Evolutionary conservation across 208 protist species (phyloP).

Genomic region (Leishmania turanica): DNA sequence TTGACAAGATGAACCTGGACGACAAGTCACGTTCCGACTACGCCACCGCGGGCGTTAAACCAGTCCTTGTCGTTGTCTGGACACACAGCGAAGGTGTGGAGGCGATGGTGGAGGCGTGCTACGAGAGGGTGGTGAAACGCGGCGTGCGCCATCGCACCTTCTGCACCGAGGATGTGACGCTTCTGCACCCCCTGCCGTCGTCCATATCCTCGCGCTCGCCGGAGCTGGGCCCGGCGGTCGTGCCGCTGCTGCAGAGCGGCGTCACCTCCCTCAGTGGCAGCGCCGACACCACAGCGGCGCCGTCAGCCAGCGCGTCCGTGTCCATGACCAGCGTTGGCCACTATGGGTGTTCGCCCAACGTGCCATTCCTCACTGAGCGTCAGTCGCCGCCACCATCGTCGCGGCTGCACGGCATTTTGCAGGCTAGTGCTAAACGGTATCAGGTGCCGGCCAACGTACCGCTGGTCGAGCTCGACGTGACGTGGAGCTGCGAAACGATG

Average conservation of each 20-base stretch:
- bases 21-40: conserved; percentile 51
- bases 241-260: neutral
- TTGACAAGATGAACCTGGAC: conserved; percentile 89
- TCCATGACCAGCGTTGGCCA: neutral
- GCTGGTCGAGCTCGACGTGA: conserved; percentile 57
- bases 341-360: neutral
- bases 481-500: conserved; percentile 20
- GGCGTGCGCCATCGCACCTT: conserved; percentile 70
- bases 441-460: conserved; percentile 32
- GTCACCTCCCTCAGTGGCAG: neutral
- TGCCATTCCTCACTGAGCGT: neutral
- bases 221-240: conserved; percentile 12
- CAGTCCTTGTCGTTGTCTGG: conserved; percentile 52
- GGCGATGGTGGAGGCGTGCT: conserved; percentile 53
- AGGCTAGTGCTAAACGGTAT: conserved; percentile 38
- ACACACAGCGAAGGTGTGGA: conserved; percentile 43
- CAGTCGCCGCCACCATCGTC: conserved; percentile 13
- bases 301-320: neutral
- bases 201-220: conserved; percentile 16
- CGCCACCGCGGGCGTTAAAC: conserved; percentile 29
- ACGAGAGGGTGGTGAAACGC: conserved; percentile 59
- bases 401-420: conserved; percentile 52
- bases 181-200: neutral
- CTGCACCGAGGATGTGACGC: conserved; percentile 8
- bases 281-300: conserved; percentile 4